These are phyloP conservation scores for Magnusiomyces suaveolens DNA, from an alignment of 1,139 yeast species.

Conservation along the genomic window DNA sequence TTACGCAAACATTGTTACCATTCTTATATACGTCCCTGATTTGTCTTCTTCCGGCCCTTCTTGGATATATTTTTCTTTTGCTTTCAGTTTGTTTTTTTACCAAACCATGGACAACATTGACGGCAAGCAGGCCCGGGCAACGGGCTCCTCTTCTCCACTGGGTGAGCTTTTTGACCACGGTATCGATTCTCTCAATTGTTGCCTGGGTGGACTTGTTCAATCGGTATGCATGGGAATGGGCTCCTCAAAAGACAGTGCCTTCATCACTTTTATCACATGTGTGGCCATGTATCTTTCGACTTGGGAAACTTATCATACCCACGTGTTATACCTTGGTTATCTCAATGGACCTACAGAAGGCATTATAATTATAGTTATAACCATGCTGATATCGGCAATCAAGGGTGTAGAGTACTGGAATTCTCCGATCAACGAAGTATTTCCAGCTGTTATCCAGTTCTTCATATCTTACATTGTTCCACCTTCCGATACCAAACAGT, in stretches of 20 bases:
- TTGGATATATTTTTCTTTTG: constrained; percentile 61
- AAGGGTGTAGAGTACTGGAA: constrained; percentile 56
- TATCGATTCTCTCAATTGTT: constrained; percentile 62
- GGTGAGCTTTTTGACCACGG: constrained; percentile 80
- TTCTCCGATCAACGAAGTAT: constrained; percentile 21
- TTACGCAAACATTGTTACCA: constrained; percentile 43
- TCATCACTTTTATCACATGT: constrained; percentile 55
- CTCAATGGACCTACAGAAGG: constrained; percentile 82
- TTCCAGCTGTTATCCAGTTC: constrained; percentile 14
- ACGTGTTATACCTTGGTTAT: constrained; percentile 54
- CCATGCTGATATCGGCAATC: constrained; percentile 49
- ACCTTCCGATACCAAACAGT: constrained; percentile 11
- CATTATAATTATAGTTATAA: constrained; percentile 46
- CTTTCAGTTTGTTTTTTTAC: constrained; percentile 62
- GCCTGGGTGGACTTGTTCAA: constrained; percentile 35
- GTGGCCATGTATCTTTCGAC: constrained; percentile 65
- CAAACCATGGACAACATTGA: constrained; percentile 82
- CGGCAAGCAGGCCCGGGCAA: constrained; percentile 71
- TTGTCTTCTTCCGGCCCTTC: constrained; percentile 45
- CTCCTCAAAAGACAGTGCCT: constrained; percentile 32
- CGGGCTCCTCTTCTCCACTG: constrained; percentile 68
- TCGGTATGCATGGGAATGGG: constrained; percentile 37
- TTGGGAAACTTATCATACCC: constrained; percentile 77
- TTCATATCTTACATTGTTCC: constrained; percentile 8
- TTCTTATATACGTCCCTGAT: constrained; percentile 53